These are phyloP conservation scores for Aspergillus puulaauensis DNA, from an alignment of 2,329 filamentous ascomycete genomes.

Conservation along the genomic window DNA sequence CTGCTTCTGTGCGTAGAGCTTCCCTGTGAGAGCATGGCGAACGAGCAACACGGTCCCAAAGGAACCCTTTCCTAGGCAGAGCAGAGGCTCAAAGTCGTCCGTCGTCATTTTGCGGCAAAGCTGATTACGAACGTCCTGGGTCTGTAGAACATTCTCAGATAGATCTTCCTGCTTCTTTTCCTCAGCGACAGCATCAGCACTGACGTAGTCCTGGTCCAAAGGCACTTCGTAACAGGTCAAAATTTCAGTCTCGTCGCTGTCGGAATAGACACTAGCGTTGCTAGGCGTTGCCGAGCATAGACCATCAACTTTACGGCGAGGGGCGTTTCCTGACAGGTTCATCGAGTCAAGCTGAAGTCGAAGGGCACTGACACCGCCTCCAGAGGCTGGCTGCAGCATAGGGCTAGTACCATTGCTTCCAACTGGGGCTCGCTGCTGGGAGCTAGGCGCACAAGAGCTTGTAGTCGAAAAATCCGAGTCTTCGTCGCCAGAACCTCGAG, in stretches of 20 bases:
- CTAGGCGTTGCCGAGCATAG: constrained; percentile 48
- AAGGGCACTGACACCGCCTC: constrained; percentile 76
- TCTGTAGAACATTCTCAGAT: constrained; percentile 48
- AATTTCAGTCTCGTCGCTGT: constrained; percentile 66
- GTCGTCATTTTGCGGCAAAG: constrained; percentile 81
- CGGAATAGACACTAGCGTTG: constrained; percentile 61
- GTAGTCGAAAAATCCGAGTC: constrained; percentile 46
- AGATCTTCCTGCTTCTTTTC: constrained; percentile 21
- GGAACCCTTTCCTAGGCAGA: constrained; percentile 92
- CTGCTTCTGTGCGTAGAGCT: constrained; percentile 95
- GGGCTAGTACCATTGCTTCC: constrained; percentile 43
- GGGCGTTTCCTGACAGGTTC: constrained; percentile 62
- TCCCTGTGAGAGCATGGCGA: constrained; percentile 81
- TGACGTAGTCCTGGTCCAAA: constrained; percentile 81
- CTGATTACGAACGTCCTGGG: constrained; percentile 53
- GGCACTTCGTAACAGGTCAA: constrained; percentile 81
- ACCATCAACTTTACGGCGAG: constrained; percentile 47
- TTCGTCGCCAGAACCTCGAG: constrained; percentile 45
- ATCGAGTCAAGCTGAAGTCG: constrained; percentile 79
- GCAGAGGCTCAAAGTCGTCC: constrained; percentile 83
- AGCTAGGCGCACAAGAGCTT: constrained; percentile 35
- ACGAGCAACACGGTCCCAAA: constrained; percentile 95
- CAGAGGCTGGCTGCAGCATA: constrained; percentile 50
- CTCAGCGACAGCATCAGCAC: constrained; percentile 49
- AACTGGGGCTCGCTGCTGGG: constrained; percentile 26